Conservation (phyloP, 2,329 filamentous ascomycete species). For the Whalleya microplaca region DNA sequence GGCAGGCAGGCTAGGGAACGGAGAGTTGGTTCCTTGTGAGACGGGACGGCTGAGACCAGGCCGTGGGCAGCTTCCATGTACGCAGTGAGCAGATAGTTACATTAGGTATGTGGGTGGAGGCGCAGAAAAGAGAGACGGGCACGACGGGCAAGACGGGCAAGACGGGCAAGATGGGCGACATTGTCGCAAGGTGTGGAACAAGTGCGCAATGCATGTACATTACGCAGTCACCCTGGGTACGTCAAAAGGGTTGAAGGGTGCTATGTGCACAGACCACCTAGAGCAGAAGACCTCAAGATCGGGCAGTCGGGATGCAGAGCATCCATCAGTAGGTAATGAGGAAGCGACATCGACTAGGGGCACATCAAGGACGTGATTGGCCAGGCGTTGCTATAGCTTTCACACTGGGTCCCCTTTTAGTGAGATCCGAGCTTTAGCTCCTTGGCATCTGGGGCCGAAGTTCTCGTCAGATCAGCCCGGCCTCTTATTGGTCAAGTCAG, state of each 20-base stretch:
- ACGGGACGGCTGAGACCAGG: constrained; percentile 17
- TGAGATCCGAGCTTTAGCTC: constrained; percentile 9
- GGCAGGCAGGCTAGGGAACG: constrained; percentile 21
- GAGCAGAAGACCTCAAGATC: constrained; percentile 16
- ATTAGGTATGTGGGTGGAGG: constrained; percentile 1
- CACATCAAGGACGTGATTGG: constrained; percentile 18
- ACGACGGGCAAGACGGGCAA: no score
- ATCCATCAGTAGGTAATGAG: constrained; percentile 17
- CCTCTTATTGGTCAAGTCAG: constrained; percentile 12
- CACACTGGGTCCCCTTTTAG: constrained; percentile 5
- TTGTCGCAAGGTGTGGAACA: constrained; percentile 8
- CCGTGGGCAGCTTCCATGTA: background rate
- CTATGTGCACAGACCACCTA: constrained; percentile 17
- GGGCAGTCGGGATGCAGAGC: constrained; percentile 21
- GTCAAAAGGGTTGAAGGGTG: background rate
- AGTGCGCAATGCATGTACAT: constrained; percentile 3
- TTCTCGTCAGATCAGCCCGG: constrained; percentile 13
- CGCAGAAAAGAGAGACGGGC: constrained; percentile 10
- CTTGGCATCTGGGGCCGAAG: constrained; percentile 26
- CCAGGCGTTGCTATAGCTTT: constrained; percentile 8
- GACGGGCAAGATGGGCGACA: constrained; percentile 1
- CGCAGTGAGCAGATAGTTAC: background rate
- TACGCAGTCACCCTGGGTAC: background rate
- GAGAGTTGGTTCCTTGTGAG: constrained; percentile 15
- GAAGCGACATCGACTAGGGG: constrained; percentile 8